These are phyloP conservation scores for Aspergillus mulundensis DNA, from an alignment of 495 filamentous ascomycete species.

Conservation along the genomic window DNA sequence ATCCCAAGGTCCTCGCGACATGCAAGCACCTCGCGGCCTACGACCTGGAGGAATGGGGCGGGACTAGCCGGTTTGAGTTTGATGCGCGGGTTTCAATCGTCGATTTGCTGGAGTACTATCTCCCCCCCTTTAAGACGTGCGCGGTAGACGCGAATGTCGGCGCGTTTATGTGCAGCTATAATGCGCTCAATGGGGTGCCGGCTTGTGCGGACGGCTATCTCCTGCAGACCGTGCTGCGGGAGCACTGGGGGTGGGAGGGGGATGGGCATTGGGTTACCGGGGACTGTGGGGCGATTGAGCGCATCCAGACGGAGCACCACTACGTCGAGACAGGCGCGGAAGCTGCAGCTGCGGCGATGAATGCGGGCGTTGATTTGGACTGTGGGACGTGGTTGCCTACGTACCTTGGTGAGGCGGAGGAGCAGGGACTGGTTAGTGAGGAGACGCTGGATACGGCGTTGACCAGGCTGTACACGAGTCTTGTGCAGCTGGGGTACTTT, in stretches of 20 bases:
- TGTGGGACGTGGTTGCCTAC: slow-evolving; percentile 44
- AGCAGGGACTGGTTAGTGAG: background rate
- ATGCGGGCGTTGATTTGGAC: slow-evolving; percentile 53
- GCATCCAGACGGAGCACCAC: slow-evolving; percentile 47
- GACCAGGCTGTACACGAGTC: slow-evolving; percentile 44
- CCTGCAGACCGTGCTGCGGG: slow-evolving; percentile 48
- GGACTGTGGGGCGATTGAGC: slow-evolving; percentile 50
- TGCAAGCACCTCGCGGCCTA: slow-evolving; percentile 60
- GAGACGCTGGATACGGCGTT: slow-evolving; percentile 36
- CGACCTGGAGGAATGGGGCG: slow-evolving; percentile 53
- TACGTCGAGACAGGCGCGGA: slow-evolving; percentile 39
- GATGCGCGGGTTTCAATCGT: slow-evolving; percentile 20
- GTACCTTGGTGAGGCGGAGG: background rate
- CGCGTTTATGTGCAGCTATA: slow-evolving; percentile 54
- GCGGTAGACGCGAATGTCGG: slow-evolving; percentile 48
- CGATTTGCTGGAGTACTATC: slow-evolving; percentile 50
- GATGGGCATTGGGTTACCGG: slow-evolving; percentile 47
- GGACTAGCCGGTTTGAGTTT: slow-evolving; percentile 16
- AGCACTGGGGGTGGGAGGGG: slow-evolving; percentile 44
- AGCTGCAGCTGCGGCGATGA: slow-evolving; percentile 47
- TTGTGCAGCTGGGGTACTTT: slow-evolving; percentile 54
- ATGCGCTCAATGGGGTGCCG: slow-evolving; percentile 51
- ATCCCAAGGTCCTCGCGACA: slow-evolving; percentile 47
- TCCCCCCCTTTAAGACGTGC: slow-evolving; percentile 47
- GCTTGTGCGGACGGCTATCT: slow-evolving; percentile 49